phyloP scores from a whole-genome alignment of 2,329 filamentous ascomycete species.

The Pestalotiopsis sp. region DNA sequence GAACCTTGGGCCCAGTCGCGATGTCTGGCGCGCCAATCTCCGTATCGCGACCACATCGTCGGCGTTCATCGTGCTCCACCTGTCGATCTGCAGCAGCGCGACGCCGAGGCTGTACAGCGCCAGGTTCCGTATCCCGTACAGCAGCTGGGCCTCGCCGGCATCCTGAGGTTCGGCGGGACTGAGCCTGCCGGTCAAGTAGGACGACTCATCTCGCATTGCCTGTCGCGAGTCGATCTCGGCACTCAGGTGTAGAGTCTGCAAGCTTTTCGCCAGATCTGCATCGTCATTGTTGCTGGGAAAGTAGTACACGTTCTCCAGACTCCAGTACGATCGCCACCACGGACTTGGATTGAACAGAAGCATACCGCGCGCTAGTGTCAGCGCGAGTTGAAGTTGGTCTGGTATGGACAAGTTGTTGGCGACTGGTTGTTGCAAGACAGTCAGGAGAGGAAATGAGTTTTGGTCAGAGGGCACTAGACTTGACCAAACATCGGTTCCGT shows the following conservation, averaged over 20 bases:
- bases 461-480: neutral
- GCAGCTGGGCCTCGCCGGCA: neutral
- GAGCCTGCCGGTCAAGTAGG: neutral
- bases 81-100: constrained; percentile 18
- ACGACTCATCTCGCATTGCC: neutral
- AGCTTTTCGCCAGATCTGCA: neutral
- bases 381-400: neutral
- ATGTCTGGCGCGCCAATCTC: neutral
- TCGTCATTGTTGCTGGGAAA: neutral
- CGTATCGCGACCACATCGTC: constrained; percentile 15
- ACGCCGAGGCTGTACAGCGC: constrained; percentile 17
- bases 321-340: neutral
- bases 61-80: constrained; percentile 8
- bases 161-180: neutral
- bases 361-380: neutral
- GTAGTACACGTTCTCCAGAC: neutral
- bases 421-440: neutral
- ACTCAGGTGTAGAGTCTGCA: neutral
- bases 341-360: neutral
- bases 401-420: neutral
- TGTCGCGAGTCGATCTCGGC: neutral
- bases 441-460: neutral
- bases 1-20: constrained; percentile 13
- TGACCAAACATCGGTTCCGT: neutral
- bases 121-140: constrained; percentile 17